These are phyloP conservation scores for Paramecium sonneborni DNA, from an alignment of 73 alveolate species.

Conservation along the genomic window DNA sequence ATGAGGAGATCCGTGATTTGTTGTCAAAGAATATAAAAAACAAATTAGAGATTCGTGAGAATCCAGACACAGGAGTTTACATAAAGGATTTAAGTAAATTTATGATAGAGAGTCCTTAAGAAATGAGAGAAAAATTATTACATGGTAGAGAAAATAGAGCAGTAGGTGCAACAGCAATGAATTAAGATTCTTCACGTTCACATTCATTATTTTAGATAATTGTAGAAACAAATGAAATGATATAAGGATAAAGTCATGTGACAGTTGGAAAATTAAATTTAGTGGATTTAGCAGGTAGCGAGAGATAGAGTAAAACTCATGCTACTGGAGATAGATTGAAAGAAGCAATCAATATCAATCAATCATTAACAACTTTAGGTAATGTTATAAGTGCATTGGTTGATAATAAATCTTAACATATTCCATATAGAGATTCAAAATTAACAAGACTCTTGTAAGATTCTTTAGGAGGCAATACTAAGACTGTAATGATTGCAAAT, in stretches of 20 bases:
- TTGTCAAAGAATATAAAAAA: slow-evolving; percentile 76
- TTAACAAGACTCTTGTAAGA: slow-evolving; percentile 95
- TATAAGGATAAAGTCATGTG: slow-evolving; percentile 84
- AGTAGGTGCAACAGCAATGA: slow-evolving; percentile 93
- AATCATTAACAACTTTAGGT: slow-evolving; percentile 94
- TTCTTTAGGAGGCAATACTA: slow-evolving; percentile 98
- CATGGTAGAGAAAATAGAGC: slow-evolving; percentile 94
- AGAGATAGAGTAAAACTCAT: slow-evolving; percentile 88
- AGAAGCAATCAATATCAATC: slow-evolving; percentile 96
- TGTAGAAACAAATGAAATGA: slow-evolving; percentile 84
- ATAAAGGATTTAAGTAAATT: slow-evolving; percentile 91
- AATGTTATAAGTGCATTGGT: slow-evolving; percentile 95
- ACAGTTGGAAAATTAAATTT: slow-evolving; percentile 92
- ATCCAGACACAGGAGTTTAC: slow-evolving; percentile 89
- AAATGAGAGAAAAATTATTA: slow-evolving; percentile 86
- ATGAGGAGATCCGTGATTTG: slow-evolving; percentile 92
- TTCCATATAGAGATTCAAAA: slow-evolving; percentile 98
- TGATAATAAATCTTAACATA: slow-evolving; percentile 89
- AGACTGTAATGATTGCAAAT: slow-evolving; percentile 99
- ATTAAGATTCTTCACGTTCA: slow-evolving; percentile 85
- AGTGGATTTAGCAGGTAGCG: slow-evolving; percentile 97
- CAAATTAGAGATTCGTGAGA: slow-evolving; percentile 89
- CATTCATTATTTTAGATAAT: slow-evolving; percentile 90
- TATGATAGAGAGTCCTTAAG: slow-evolving; percentile 84
- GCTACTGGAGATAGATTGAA: slow-evolving; percentile 94